Conservation (phyloP, 2,329 filamentous ascomycete species). For the Tolypocladium guangdongense region DNA sequence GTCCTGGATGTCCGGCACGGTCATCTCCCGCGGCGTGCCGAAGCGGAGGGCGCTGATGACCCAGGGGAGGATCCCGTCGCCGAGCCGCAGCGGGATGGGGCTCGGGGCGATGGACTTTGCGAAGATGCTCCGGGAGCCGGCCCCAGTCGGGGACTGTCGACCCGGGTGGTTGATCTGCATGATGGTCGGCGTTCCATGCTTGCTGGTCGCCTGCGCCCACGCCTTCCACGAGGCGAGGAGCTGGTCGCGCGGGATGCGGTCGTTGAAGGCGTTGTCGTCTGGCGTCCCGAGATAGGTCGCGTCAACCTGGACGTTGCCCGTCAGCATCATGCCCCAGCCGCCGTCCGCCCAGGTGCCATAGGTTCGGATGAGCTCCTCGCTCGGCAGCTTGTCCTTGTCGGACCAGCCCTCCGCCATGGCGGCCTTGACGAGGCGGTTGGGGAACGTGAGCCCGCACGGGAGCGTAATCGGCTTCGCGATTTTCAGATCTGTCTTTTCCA, state of each 20-base stretch:
- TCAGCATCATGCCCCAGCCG: slow-evolving; percentile 42
- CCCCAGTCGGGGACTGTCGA: slow-evolving; percentile 28
- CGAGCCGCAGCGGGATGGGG: slow-evolving; percentile 30
- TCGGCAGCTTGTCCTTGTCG: slow-evolving; percentile 30
- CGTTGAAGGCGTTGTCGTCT: slow-evolving; percentile 22
- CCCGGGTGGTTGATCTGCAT: slow-evolving; percentile 38
- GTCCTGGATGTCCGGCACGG: slow-evolving; percentile 36
- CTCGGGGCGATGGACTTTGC: slow-evolving; percentile 32
- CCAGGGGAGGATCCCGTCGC: slow-evolving; percentile 22
- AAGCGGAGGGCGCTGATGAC: slow-evolving; percentile 26
- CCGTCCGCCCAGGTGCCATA: slow-evolving; percentile 44
- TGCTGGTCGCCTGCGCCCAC: slow-evolving; percentile 21
- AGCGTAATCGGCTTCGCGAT: slow-evolving; percentile 31
- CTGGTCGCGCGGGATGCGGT: slow-evolving; percentile 13
- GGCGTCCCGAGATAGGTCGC: slow-evolving; percentile 22
- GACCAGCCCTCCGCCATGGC: slow-evolving; percentile 37
- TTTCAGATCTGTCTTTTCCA: slow-evolving; percentile 2
- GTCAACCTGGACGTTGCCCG: slow-evolving; percentile 37
- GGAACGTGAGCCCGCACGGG: slow-evolving; percentile 42
- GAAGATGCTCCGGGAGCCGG: slow-evolving; percentile 23
- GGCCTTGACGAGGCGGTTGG: slow-evolving; percentile 42
- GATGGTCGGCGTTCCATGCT: slow-evolving; percentile 24
- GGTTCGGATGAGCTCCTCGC: slow-evolving; percentile 26
- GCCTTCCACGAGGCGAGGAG: slow-evolving; percentile 25
- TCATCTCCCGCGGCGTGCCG: slow-evolving; percentile 47